Percentiles rank a stretch among this genome's conserved stretches.
These are phyloP conservation scores for Penstemon newberryi DNA, from an alignment of 257 asterid genomes.

Conservation along the genomic window DNA sequence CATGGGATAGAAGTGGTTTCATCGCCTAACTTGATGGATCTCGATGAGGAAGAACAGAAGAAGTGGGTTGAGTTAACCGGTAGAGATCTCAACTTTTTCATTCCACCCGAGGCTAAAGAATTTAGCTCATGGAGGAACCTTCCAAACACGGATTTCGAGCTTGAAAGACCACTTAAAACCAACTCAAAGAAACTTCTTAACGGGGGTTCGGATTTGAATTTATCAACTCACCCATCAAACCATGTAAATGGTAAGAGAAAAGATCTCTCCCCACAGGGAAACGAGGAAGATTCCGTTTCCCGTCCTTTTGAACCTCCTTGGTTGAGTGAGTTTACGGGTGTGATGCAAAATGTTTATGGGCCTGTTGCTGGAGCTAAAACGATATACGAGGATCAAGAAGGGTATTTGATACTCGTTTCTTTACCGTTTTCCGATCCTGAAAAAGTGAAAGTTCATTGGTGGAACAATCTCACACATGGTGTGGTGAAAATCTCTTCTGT, in stretches of 20 bases:
- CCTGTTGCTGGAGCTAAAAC: constrained; percentile 77
- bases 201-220: constrained; percentile 41
- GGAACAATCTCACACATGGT: constrained; percentile 55
- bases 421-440: constrained; percentile 70
- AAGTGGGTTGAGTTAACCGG: constrained; percentile 57
- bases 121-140: constrained; percentile 56
- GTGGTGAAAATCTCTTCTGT: constrained; percentile 41
- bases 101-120: constrained; percentile 57
- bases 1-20: constrained; percentile 53
- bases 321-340: constrained; percentile 63
- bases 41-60: constrained; percentile 54
- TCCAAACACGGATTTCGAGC: constrained; percentile 55
- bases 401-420: constrained; percentile 62
- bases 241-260: constrained; percentile 43
- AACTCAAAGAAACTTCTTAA: constrained; percentile 46
- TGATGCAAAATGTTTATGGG: constrained; percentile 51
- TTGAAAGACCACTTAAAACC: constrained; percentile 42
- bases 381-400: constrained; percentile 67
- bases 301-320: constrained; percentile 43
- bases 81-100: constrained; percentile 45
- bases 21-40: constrained; percentile 41
- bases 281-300: no score
- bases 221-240: constrained; percentile 40
- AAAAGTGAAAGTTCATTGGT: constrained; percentile 69
- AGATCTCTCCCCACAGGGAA: constrained; percentile 34